Evolutionary conservation across 2,329 filamentous ascomycete genomes (phyloP), one percentile per base, ranked within the genome.

Genomic region (Colletotrichum sidae): DNA sequence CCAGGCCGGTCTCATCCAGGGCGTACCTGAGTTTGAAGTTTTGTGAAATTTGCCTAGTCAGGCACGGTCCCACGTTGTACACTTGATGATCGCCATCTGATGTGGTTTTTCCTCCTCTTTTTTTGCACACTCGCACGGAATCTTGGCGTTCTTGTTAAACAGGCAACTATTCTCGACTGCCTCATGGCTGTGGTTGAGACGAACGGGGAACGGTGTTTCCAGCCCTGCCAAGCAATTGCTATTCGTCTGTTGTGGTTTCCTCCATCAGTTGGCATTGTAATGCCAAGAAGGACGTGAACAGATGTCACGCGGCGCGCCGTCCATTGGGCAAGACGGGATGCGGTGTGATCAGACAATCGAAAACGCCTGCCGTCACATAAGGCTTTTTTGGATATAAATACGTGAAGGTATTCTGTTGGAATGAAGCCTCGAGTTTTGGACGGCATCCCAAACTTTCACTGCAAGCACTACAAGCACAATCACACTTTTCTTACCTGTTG

Each of bases 11-110:
- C 55, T 57, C 63, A 55, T 54, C 13, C 38, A 52, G 52, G 50
- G 41, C 35, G 17, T 13, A 49, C 8, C 10, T 13, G 51, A 41
- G n/a, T 6, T 11, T 34, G 34, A n/a, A 5, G 15, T 42, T 42
- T 47, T 13, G 13, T 39, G 12, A n/a, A 25, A 25, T 25, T 12
- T 10, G 13, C 7, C 17, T 34, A 17, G n/a, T 10, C 44, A 57
- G 58, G 63, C 52, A 62, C 59, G 42, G 63, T 63, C 47, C 37
- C 42, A 63, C 42, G 42, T 66, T 35, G 52, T 38, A 57, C 33
- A 25, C 25, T 25, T 25, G 37, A 41, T 33, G 41, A 62, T n/a
- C 25, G n/a, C 47, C 47, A 49, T 66, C 58, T 44, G 63, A 63
- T 56, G 46, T 49, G 45, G 55, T 9, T 9, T 42, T 10, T 37